Evolutionary conservation across 441 rosid species (phyloP), one percentile per base, ranked within the genome.

Genomic region (Euphorbia corollata): DNA sequence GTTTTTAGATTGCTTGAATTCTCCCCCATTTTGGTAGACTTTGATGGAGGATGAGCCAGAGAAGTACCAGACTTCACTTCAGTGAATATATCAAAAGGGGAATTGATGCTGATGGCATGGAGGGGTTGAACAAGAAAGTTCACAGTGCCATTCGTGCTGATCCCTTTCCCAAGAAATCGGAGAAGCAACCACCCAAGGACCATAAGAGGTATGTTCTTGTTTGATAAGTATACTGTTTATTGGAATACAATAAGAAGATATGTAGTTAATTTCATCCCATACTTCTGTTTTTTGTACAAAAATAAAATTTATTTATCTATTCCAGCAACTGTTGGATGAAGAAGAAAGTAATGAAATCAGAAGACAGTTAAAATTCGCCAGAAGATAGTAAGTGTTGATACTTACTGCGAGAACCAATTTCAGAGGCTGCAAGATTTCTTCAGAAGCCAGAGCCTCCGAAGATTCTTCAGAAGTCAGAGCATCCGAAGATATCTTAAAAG

Each of bases 81-180:
- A 81, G 88, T 27, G 85, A 77, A 62, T 90, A 81, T 73, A 32
- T 90, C 48, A 90, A 92, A 88, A 85, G 56, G 53, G 98, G 90
- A 39, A 72, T 92, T 70, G 93, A 88, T 43, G 75, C 97, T 12
- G 98, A 90, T 75, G 63, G 63, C 66, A 34, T 92, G 1, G 96
- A 90, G 78, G 87, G 55, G 3, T 0, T 88, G 71, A 90, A 88
- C 84, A 87, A 86, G 85, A 90, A 88, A 70, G 96, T 88, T 41
- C 98, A 89, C 30, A 90, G 95, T 27, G 92, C 96, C 22, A 92
- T 92, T 60, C 96, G 98, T 4, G 96, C 96, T 0, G 94, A 90
- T 66, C 98, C 98, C 20, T 75, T 79, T 2, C 12, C 72, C 0
- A 88, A 88, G 88, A 88, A 90, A 71, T 73, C 90, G 3, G 84